Base-by-base conservation (phyloP, 2,329 filamentous ascomycete genomes). In the Diaporthe citrichinensis region DNA sequence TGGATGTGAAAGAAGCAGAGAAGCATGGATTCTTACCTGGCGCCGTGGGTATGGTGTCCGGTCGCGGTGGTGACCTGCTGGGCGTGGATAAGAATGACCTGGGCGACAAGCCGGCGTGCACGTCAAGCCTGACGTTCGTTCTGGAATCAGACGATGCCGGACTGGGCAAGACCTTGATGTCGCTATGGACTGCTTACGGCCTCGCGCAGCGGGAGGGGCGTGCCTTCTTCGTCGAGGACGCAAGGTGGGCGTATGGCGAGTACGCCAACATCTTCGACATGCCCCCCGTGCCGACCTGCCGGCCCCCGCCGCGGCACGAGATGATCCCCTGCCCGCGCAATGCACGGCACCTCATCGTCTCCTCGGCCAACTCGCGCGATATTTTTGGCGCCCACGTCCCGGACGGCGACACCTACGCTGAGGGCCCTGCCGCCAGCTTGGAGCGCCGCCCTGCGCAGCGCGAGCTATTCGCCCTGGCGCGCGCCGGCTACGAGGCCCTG, bases 191-290 rank as follows among this genome's bases (percentile, higher is more conserved):
- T 80, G 93, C 94, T 36, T 97, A 97, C 81, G 94, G 94, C 4
- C 85, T 97, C 72, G 94, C 95, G 2, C 88, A 93, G 81, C 90
- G 92, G 76, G 94, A 97, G 81, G 90, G 90, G 20, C 88, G 95
- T 34, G 88, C 91, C 1, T 97, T 98, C 84, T 97, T 98, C 85
- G 87, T 98, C 77, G 94, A 97, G 79, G 95, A 98, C 83, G 91
- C 93, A 9, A 89, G 93, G 78, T 98, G 95, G 93, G 92, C 93
- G 1, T 97, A 97, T 79, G 95, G 95, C 14, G 88, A 89, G 71
- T 98, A 94, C 81, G 89, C 88, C 0, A 88, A 91, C 69, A 95
- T 94, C 79, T 97, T 98, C 83, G 85, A 90, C 61, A 85, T 90
- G 4, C 93, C 93, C 1, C 92, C 94, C 0, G 79, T 87, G 2